Evolutionary conservation across 2,329 filamentous ascomycete species (phyloP).

Genomic region (Thermothelomyces thermophilus): DNA sequence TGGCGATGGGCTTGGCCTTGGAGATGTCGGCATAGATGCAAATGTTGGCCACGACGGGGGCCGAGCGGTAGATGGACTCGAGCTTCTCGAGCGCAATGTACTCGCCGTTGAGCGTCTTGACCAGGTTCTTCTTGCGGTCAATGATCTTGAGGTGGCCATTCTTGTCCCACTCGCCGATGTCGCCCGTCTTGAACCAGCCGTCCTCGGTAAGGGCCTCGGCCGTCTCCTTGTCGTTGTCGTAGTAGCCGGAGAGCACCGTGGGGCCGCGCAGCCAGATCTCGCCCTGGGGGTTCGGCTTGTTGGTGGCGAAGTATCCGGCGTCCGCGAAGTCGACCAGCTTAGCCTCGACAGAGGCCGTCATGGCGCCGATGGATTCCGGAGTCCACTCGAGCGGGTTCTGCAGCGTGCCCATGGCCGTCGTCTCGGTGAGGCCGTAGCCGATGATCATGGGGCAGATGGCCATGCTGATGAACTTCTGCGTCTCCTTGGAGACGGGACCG

Average conservation of each 20-base stretch:
- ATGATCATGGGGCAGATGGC: constrained; percentile 84
- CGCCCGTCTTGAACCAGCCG: constrained; percentile 84
- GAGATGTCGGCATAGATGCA: constrained; percentile 48
- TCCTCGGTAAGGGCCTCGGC: constrained; percentile 61
- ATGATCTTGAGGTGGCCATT: constrained; percentile 68
- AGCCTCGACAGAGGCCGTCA: constrained; percentile 67
- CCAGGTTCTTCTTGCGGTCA: constrained; percentile 83
- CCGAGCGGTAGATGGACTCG: constrained; percentile 47
- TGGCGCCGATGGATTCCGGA: constrained; percentile 62
- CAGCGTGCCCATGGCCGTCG: constrained; percentile 65
- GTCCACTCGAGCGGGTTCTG: constrained; percentile 78
- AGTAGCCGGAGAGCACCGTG: constrained; percentile 66
- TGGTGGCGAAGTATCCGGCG: constrained; percentile 70
- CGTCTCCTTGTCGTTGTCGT: constrained; percentile 72
- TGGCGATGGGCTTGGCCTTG: constrained; percentile 48
- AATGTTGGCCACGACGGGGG: constrained; percentile 47
- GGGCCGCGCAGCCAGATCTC: constrained; percentile 83
- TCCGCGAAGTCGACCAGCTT: constrained; percentile 84
- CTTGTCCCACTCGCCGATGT: constrained; percentile 71
- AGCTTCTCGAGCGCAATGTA: constrained; percentile 77
- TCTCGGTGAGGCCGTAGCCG: constrained; percentile 84
- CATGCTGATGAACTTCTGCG: constrained; percentile 81
- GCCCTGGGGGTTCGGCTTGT: constrained; percentile 70
- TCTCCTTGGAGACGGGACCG: constrained; percentile 77
- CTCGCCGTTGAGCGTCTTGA: constrained; percentile 76